A percentile compares a stretch with the other conserved stretches of the same genome.
phyloP scores from a whole-genome alignment of 2,329 filamentous ascomycete genomes.

The Colletotrichum magnum region DNA sequence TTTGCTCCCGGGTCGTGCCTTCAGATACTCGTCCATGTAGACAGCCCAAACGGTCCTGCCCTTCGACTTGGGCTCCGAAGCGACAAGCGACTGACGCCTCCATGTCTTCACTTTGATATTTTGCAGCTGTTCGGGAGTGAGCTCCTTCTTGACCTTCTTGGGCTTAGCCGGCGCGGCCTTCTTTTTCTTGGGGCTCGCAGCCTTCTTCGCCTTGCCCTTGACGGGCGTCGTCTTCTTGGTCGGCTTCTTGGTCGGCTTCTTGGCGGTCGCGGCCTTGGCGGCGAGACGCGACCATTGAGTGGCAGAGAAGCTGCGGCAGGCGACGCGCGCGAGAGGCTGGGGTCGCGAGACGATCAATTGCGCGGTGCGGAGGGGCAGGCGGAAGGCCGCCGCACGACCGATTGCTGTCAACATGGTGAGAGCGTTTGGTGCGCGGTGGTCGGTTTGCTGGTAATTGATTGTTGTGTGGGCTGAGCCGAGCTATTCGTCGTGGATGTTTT shows the following conservation, averaged over 20 bases:
- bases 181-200: constrained; percentile 36
- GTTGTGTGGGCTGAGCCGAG: constrained; percentile 1
- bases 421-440: constrained; percentile 17
- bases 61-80: constrained; percentile 52
- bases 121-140: constrained; percentile 55
- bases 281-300: constrained; percentile 48
- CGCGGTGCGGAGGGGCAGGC: constrained; percentile 45
- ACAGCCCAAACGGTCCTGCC: constrained; percentile 40
- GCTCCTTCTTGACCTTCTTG: constrained; percentile 43
- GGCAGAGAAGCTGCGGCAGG: constrained; percentile 49
- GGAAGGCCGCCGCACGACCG: constrained; percentile 55
- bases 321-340: constrained; percentile 38
- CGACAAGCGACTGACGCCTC: constrained; percentile 58
- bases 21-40: constrained; percentile 43
- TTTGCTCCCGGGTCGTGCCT: no score
- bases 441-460: constrained; percentile 6
- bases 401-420: constrained; percentile 59
- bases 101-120: constrained; percentile 52
- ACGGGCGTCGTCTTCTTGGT: constrained; percentile 43
- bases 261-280: constrained; percentile 37
- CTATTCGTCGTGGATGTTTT: not conserved
- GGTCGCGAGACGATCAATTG: constrained; percentile 43
- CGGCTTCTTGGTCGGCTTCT: constrained; percentile 42
- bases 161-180: constrained; percentile 43
- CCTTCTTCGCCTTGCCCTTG: constrained; percentile 39